Conservation (phyloP, 2,329 filamentous ascomycete genomes). For the Apiospora hydei region DNA sequence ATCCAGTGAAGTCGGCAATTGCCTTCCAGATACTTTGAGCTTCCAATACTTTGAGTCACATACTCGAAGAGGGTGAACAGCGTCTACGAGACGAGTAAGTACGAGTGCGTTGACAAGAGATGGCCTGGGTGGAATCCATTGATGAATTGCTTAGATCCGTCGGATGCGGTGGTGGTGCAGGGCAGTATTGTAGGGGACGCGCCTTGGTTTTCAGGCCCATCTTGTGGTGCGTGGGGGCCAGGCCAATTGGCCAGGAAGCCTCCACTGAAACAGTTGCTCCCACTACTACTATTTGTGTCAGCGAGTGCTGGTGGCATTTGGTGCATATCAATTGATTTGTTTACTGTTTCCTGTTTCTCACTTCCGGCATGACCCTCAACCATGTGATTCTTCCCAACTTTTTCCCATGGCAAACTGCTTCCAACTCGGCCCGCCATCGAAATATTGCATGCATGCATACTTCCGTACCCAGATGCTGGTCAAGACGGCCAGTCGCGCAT, state of each 20-base stretch:
- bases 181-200: not conserved
- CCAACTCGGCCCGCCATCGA: not conserved
- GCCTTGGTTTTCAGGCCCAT: not conserved
- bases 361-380: not conserved
- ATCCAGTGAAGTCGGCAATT: not conserved
- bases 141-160: not conserved
- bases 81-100: not conserved
- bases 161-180: not conserved
- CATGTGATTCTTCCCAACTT: not conserved
- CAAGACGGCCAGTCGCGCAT: not conserved
- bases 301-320: not conserved
- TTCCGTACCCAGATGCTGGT: not conserved
- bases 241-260: constrained; percentile 6
- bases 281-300: not conserved
- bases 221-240: not conserved
- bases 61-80: not conserved
- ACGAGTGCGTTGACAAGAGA: not conserved
- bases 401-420: not conserved
- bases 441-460: not conserved
- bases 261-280: not conserved
- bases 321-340: not conserved
- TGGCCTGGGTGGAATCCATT: not conserved
- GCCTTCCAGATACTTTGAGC: no score
- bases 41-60: not conserved
- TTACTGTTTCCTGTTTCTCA: not conserved